Evolutionary conservation across 129 eudicot species (phyloP), one percentile per base, ranked within the genome.

Genomic region (Solidago caesia): DNA sequence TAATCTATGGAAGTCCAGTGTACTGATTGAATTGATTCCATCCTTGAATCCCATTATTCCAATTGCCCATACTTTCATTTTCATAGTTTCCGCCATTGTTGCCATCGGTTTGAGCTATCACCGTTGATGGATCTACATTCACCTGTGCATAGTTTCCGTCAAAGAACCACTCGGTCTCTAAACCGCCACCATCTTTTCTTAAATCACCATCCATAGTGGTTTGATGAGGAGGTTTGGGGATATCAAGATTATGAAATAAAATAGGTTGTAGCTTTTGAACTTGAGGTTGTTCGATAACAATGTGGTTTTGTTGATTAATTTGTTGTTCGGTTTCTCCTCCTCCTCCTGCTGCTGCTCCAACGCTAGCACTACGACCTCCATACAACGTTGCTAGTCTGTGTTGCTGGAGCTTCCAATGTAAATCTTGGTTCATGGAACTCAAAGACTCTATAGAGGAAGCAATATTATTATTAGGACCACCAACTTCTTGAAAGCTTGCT

Each of bases 331-430:
- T 67, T 9, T 75, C 81, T 4, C 27, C 60, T 11, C 79, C 81
- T 4, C 64, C 67, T 1, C 66, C 55, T 29, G 15, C 84, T 29
- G 68, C 84, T 9, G 25, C 66, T 1, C 66, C 80, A 5, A 14
- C 48, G 13, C 51, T 76, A 0, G 64, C 70, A 2, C 26, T 25
- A 45, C 64, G 6, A 14, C 61, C 43, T 10, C 67, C 33, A 11
- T 79, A 84, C 41, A 89, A 64, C 69, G 63, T 47, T 1, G 89
- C 89, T 33, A 92, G 43, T 21, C 96, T 70, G 25, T 92, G 93
- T 51, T 92, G 93, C 74, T 92, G 97, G 6, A 92, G 68, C 75
- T 86, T 92, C 96, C 93, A 87, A 72, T 89, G 96, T 72, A 92
- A 79, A 33, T 92, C 96, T 77, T 92, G 96, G 73, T 89, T 92